Conservation (phyloP, 257 asterid species). For the Nicotiana noctiflora region DNA sequence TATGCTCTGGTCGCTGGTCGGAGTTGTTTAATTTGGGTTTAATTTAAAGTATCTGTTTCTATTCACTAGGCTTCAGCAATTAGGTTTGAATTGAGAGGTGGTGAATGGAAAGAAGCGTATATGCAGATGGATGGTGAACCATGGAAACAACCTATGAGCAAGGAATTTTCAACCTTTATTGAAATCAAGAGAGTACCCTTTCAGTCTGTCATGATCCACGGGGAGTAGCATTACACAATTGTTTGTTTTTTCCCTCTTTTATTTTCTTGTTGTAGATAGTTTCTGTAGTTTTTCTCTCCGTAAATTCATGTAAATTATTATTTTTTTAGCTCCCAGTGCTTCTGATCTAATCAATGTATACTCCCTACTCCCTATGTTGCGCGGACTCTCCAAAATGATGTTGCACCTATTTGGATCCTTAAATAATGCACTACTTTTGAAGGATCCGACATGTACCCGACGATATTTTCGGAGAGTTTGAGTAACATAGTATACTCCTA, state of each 20-base stretch:
- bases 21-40: neutral
- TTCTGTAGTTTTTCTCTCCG: neutral
- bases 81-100: slow-evolving; percentile 85
- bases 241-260: neutral
- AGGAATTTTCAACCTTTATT: slow-evolving; percentile 62
- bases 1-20: neutral
- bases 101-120: slow-evolving; percentile 74
- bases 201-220: slow-evolving; percentile 58
- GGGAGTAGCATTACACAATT: slow-evolving; percentile 15
- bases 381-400: no score
- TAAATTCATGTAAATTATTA: slow-evolving; percentile 1
- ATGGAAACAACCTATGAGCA: slow-evolving; percentile 79
- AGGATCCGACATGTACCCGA: no score
- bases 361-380: no score
- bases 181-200: slow-evolving; percentile 59
- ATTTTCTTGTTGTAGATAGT: neutral
- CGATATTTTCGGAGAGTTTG: no score
- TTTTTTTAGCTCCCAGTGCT: neutral
- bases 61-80: slow-evolving; percentile 58
- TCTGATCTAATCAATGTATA: no score
- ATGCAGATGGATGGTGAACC: slow-evolving; percentile 97
- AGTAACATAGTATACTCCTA: no score
- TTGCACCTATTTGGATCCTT: no score
- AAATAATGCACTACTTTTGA: no score
- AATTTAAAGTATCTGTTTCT: neutral